Base-by-base conservation (phyloP, 139 green algal species). In the Trebouxia sp. region DNA sequence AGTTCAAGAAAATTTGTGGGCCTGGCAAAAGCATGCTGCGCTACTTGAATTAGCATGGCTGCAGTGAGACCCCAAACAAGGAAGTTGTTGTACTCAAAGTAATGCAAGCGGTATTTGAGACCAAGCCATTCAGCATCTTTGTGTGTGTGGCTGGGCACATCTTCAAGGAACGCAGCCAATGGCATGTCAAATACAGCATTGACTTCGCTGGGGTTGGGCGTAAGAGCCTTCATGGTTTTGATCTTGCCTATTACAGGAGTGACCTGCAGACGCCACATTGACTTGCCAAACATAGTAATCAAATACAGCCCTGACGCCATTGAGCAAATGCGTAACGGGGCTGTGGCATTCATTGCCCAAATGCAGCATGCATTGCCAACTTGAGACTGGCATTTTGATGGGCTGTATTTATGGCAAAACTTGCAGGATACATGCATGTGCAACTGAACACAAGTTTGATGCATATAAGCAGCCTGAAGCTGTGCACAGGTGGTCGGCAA, bases 41-140 rank as follows among this genome's bases (percentile, higher is more conserved):
- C 89, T 0, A 88, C 78, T 6, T 84, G 55, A 30, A 93, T 90
- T 35, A 91, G 85, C n/a, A 91, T 90, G 51, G 79, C 77, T 6
- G 91, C 91, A 37, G 90, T 94, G 0, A 94, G 77, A 12, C 91
- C 91, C 91, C 91, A 94, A 12, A 94, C 87, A 28, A 84, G 26
- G 42, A 79, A 88, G 9, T 39, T n/a, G 10, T 47, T 30, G 39
- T 85, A 62, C 17, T 85, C 48, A 48, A 83, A 87, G 55, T 78
- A 87, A 39, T 88, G 84, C 51, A 88, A 47, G 38, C 80, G 84
- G 75, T 90, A 89, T 3, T 55, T 51, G 14, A 83, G 39, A 3
- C 83, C 80, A n/a, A 83, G 65, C 85, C 86, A 92, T 28, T 80
- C 47, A 14, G 87, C 81, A 75, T 92, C 86, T 15, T 51, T 55